Evolutionary conservation across 2,329 filamentous ascomycete species (phyloP).

Genomic region (Zopfia rhizophila): DNA sequence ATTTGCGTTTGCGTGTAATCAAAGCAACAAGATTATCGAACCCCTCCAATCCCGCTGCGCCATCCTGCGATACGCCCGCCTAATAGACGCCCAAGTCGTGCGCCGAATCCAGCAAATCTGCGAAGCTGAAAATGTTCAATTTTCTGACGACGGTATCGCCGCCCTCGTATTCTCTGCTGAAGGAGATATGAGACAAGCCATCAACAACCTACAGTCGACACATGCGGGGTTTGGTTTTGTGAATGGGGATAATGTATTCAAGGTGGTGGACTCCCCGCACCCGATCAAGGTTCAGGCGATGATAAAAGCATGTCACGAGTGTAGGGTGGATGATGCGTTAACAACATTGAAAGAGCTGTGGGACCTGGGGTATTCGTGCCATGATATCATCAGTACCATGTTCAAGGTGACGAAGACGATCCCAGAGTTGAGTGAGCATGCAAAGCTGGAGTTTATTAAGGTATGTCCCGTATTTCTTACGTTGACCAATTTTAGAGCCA

Average conservation of each 20-base stretch:
- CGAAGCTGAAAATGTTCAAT: conserved; percentile 88
- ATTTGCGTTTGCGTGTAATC: conserved; percentile 98
- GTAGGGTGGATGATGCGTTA: conserved; percentile 86
- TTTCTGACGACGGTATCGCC: conserved; percentile 91
- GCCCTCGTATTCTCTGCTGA: conserved; percentile 98
- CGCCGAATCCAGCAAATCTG: conserved; percentile 92
- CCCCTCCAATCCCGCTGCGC: conserved; percentile 97
- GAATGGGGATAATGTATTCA: conserved; percentile 98
- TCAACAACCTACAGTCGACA: conserved; percentile 97
- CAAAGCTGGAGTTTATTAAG: conserved; percentile 96
- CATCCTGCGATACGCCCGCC: conserved; percentile 89
- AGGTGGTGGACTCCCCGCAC: conserved; percentile 95
- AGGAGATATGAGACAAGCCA: conserved; percentile 98
- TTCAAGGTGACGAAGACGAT: conserved; percentile 98
- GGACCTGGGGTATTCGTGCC: conserved; percentile 95
- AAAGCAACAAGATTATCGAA: conserved; percentile 99
- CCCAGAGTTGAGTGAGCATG: conserved; percentile 88
- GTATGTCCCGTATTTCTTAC: conserved; percentile 21
- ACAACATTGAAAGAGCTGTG: conserved; percentile 90
- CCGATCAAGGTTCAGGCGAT: conserved; percentile 98
- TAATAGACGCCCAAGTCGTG: conserved; percentile 93
- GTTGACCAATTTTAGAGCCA: conserved; percentile 1
- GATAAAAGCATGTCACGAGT: conserved; percentile 96
- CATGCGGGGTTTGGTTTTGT: conserved; percentile 94
- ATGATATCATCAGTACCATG: conserved; percentile 99